Evolutionary conservation across 495 filamentous ascomycete species (phyloP).

Genomic region (Evansstolkia leycettana): DNA sequence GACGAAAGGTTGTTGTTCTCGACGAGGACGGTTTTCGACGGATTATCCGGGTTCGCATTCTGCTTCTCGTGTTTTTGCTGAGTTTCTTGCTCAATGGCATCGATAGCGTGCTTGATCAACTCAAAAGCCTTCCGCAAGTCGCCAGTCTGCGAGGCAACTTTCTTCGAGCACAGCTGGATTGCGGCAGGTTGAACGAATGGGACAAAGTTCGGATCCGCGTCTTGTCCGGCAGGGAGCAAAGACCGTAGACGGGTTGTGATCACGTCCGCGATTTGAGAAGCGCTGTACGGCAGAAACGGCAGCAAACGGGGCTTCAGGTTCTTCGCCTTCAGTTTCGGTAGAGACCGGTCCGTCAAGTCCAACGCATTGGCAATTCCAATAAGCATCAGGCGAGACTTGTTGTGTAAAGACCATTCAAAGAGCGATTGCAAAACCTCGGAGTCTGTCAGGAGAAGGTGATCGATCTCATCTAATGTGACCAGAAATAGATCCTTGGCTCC

Average conservation of each 20-base stretch:
- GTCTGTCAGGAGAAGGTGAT: constrained; percentile 80
- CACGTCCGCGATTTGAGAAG: constrained; percentile 75
- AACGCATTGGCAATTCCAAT: constrained; percentile 95
- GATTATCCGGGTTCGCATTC: constrained; percentile 22
- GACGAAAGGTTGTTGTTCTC: constrained; percentile 63
- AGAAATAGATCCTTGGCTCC: constrained; percentile 46
- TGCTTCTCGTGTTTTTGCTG: constrained; percentile 30
- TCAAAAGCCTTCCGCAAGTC: constrained; percentile 95
- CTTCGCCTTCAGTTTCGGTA: constrained; percentile 85
- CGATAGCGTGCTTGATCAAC: constrained; percentile 78
- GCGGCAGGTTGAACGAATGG: constrained; percentile 91
- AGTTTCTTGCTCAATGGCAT: constrained; percentile 78
- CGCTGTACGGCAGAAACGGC: constrained; percentile 87
- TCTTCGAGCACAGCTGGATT: constrained; percentile 85
- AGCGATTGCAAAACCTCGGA: constrained; percentile 76
- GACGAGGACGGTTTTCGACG: constrained; percentile 44
- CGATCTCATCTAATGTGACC: constrained; percentile 86
- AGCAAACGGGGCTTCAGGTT: constrained; percentile 82
- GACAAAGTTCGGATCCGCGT: constrained; percentile 43
- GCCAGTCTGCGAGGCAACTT: constrained; percentile 84
- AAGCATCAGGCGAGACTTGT: constrained; percentile 63
- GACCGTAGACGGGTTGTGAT: constrained; percentile 73
- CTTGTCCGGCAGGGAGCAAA: constrained; percentile 41
- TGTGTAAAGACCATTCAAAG: constrained; percentile 84
- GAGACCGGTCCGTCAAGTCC: constrained; percentile 87